Percentiles rank a stretch among this genome's conserved stretches.
phyloP scores from a whole-genome alignment of 495 filamentous ascomycete species.

The Ascodesmis nigricans region DNA sequence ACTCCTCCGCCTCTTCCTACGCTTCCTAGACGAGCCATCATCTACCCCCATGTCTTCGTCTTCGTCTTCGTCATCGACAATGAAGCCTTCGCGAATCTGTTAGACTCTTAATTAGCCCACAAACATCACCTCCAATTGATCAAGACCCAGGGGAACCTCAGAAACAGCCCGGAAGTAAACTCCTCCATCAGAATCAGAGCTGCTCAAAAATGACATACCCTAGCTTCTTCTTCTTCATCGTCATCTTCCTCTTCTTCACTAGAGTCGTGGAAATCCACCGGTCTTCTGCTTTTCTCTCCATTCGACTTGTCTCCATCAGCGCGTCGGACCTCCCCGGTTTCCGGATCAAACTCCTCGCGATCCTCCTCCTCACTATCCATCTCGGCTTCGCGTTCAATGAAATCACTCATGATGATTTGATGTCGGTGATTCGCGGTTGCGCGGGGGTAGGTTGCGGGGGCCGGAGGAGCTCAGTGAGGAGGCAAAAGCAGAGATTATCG shows the following conservation, averaged over 20 bases:
- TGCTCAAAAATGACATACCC: conserved; percentile 21
- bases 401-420: conserved; percentile 49
- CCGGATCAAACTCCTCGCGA: conserved; percentile 70
- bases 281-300: conserved; percentile 23
- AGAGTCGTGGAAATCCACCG: conserved; percentile 46
- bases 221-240: conserved; percentile 58
- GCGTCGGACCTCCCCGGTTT: conserved; percentile 40
- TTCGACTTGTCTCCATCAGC: conserved; percentile 26
- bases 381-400: conserved; percentile 68
- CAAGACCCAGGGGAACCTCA: too few relatives aligned
- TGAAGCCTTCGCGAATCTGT: conserved; percentile 88
- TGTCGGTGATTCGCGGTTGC: too few relatives aligned
- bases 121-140: too few relatives aligned
- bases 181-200: conserved; percentile 10
- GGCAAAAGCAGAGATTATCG: too few relatives aligned
- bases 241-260: conserved; percentile 94
- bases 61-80: conserved; percentile 60
- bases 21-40: conserved; percentile 19
- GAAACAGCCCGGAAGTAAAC: too few relatives aligned
- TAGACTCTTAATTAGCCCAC: too few relatives aligned
- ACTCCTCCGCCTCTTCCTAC: conserved; percentile 43
- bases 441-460: too few relatives aligned
- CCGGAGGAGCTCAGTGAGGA: too few relatives aligned
- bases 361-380: conserved; percentile 74
- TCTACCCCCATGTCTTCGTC: conserved; percentile 37